These are phyloP conservation scores for Yamadazyma siamensis DNA, from an alignment of 1,139 yeast species.

Conservation along the genomic window DNA sequence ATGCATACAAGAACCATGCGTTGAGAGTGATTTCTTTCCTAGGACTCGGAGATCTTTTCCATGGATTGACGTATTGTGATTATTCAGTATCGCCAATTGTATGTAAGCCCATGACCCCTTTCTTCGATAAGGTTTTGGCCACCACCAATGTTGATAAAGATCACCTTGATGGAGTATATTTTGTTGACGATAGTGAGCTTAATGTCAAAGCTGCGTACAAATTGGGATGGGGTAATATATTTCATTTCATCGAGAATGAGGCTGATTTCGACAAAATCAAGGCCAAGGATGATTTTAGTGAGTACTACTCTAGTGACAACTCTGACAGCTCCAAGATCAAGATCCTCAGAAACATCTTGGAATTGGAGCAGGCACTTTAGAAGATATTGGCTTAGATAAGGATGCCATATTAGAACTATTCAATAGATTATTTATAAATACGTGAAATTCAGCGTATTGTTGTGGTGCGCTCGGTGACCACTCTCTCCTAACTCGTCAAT, in stretches of 20 bases:
- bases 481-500: no score
- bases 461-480: no score
- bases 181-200: constrained; percentile 79
- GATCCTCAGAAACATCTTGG: constrained; percentile 31
- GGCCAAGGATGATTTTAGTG: constrained; percentile 26
- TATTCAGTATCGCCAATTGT: constrained; percentile 62
- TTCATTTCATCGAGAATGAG: constrained; percentile 57
- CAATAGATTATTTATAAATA: no score
- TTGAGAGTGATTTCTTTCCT: constrained; percentile 68
- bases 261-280: constrained; percentile 34
- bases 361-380: constrained; percentile 12
- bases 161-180: constrained; percentile 37
- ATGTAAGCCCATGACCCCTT: constrained; percentile 79
- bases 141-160: constrained; percentile 60
- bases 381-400: not conserved
- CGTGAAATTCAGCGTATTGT: no score
- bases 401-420: no score
- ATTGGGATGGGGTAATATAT: constrained; percentile 49
- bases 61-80: constrained; percentile 91
- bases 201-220: constrained; percentile 57
- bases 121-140: constrained; percentile 50
- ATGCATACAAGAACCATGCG: constrained; percentile 91
- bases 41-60: constrained; percentile 87
- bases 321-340: constrained; percentile 31
- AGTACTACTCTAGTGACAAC: constrained; percentile 26